phyloP scores from a whole-genome alignment of 129 eudicot species.

The Sambucus nigra region DNA sequence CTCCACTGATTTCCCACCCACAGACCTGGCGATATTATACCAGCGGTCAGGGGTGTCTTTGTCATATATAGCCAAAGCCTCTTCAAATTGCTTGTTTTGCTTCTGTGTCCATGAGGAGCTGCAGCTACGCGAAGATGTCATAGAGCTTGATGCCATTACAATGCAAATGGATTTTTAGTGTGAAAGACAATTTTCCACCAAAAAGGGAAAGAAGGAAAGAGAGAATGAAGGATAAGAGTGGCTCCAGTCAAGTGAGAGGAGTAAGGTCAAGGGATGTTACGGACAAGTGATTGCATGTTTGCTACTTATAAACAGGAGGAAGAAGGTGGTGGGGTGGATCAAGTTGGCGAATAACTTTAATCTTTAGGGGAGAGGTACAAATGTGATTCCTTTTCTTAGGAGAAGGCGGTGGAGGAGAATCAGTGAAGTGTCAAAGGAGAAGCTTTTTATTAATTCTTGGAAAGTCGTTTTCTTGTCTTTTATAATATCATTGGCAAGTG shows the following conservation, averaged over 20 bases:
- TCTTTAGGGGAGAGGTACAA: slow-evolving; percentile 8
- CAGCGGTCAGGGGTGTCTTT: slow-evolving; percentile 78
- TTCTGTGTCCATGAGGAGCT: slow-evolving; percentile 30
- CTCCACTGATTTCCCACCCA: slow-evolving; percentile 68
- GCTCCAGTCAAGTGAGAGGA: slow-evolving; percentile 15
- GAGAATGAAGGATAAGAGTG: neutral
- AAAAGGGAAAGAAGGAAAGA: neutral
- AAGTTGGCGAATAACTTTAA: slow-evolving; percentile 28
- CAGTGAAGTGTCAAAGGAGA: slow-evolving; percentile 1
- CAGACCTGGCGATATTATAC: slow-evolving; percentile 73
- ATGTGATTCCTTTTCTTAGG: slow-evolving; percentile 19
- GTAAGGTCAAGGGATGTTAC: slow-evolving; percentile 10
- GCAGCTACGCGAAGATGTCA: slow-evolving; percentile 20
- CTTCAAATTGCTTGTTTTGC: slow-evolving; percentile 76
- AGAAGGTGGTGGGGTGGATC: slow-evolving; percentile 15
- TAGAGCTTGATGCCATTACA: slow-evolving; percentile 33
- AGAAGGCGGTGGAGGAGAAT: neutral
- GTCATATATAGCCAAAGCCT: slow-evolving; percentile 47
- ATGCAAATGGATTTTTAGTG: neutral
- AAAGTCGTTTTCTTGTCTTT: slow-evolving; percentile 11
- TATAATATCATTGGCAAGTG: slow-evolving; percentile 9
- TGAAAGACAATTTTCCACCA: neutral
- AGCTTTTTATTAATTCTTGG: neutral
- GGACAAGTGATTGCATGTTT: slow-evolving; percentile 14
- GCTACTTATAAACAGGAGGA: slow-evolving; percentile 28